Evolutionary conservation across 441 rosid species (phyloP).

Genomic region (Euphorbia celastroides): DNA sequence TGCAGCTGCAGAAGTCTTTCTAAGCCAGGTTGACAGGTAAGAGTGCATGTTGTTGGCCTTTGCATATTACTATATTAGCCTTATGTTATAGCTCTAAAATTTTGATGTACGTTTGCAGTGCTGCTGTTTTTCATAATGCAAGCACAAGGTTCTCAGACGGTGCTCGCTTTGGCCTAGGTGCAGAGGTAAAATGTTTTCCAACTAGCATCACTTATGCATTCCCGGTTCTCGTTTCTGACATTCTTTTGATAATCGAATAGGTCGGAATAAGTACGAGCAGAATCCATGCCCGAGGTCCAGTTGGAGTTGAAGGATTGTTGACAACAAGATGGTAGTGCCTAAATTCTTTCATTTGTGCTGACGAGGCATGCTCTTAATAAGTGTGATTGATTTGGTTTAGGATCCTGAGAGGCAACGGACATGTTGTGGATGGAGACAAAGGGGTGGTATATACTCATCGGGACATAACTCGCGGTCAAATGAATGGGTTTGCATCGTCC

Average conservation of each 20-base stretch:
- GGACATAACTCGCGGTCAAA: conserved; percentile 31
- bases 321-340: conserved; percentile 71
- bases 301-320: conserved; percentile 92
- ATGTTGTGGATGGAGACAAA: conserved; percentile 88
- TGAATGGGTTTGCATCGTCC: conserved; percentile 9
- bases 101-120: conserved; percentile 41
- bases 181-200: conserved; percentile 65
- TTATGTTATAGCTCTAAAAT: too few relatives aligned
- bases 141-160: conserved; percentile 97
- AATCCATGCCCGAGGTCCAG: conserved; percentile 99
- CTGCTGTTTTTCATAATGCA: conserved; percentile 98
- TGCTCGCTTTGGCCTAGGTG: conserved; percentile 96
- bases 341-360: neutral
- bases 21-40: conserved; percentile 84
- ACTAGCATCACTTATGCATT: conserved; percentile 3
- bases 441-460: conserved; percentile 68
- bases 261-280: conserved; percentile 97
- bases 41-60: conserved; percentile 3
- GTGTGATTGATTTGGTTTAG: conserved; percentile 26
- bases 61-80: too few relatives aligned
- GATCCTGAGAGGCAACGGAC: conserved; percentile 88
- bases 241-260: conserved; percentile 34
- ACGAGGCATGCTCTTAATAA: too few relatives aligned
- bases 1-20: conserved; percentile 65
- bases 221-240: conserved; percentile 5